phyloP scores from a whole-genome alignment of 2,329 filamentous ascomycete genomes.

The Penicillium sp. region DNA sequence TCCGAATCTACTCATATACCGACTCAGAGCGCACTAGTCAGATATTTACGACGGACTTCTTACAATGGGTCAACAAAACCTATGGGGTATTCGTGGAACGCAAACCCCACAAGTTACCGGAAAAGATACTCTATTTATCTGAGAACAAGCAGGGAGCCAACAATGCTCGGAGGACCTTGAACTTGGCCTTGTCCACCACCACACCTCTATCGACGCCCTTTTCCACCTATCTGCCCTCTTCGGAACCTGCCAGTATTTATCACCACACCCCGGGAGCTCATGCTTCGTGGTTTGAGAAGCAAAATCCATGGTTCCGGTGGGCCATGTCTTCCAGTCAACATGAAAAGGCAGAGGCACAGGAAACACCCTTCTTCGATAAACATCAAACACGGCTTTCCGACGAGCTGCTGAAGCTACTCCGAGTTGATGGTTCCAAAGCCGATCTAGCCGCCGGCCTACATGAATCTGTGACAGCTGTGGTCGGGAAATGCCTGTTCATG shows the following conservation, averaged over 20 bases:
- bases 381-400: slow-evolving; percentile 32
- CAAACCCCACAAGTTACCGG: slow-evolving; percentile 14
- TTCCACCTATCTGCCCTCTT: slow-evolving; percentile 35
- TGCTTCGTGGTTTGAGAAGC: slow-evolving; percentile 32
- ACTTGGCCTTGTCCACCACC: slow-evolving; percentile 29
- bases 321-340: slow-evolving; percentile 27
- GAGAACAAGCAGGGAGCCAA: slow-evolving; percentile 33
- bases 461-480: slow-evolving; percentile 37
- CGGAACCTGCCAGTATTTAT: slow-evolving; percentile 27
- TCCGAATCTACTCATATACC: slow-evolving; percentile 24
- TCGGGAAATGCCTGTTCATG: slow-evolving; percentile 41
- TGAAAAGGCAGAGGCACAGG: slow-evolving; percentile 14
- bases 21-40: slow-evolving; percentile 15
- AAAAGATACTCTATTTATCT: slow-evolving; percentile 34
- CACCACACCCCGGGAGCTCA: slow-evolving; percentile 23
- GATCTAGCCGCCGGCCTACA: slow-evolving; percentile 12
- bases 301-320: slow-evolving; percentile 41
- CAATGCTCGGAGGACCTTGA: slow-evolving; percentile 34
- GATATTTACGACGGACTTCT: slow-evolving; percentile 25
- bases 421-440: slow-evolving; percentile 8
- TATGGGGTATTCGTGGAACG: slow-evolving; percentile 32
- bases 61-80: slow-evolving; percentile 34
- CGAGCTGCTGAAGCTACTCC: slow-evolving; percentile 33
- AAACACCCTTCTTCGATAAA: slow-evolving; percentile 29
- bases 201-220: slow-evolving; percentile 27